A percentile compares a stretch with the other conserved stretches of the same genome.
Evolutionary conservation across 441 rosid genomes (phyloP).

Genomic region (Hura crepitans): DNA sequence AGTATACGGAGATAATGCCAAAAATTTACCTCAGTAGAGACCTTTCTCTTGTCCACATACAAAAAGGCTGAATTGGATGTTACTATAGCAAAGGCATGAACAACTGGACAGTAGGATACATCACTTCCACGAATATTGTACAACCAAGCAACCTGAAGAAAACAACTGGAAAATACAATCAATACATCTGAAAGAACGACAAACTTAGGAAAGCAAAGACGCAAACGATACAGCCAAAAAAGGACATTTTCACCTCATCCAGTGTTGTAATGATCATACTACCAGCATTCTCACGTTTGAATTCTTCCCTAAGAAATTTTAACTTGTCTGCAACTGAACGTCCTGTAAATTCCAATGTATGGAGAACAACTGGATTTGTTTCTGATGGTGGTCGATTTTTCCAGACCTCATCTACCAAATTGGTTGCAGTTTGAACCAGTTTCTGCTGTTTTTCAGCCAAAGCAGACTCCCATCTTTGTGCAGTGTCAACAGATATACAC

Average conservation of each 20-base stretch:
- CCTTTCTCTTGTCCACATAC: conserved; percentile 76
- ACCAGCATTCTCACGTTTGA: conserved; percentile 47
- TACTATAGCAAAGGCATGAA: conserved; percentile 88
- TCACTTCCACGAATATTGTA: conserved; percentile 93
- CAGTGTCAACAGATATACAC: conserved; percentile 81
- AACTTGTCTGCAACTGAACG: conserved; percentile 64
- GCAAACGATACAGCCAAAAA: conserved; percentile 9
- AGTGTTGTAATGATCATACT: conserved; percentile 72
- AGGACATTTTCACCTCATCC: conserved; percentile 60
- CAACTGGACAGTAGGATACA: conserved; percentile 88
- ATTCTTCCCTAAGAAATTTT: conserved; percentile 57
- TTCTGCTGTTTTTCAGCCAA: conserved; percentile 68
- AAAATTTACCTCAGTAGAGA: conserved; percentile 58
- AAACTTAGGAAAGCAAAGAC: conserved; percentile 1
- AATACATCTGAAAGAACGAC: not conserved
- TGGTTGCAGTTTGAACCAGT: conserved; percentile 58
- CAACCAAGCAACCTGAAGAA: conserved; percentile 89
- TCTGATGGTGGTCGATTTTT: conserved; percentile 60
- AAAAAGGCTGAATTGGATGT: conserved; percentile 63
- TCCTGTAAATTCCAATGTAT: conserved; percentile 76
- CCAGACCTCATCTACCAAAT: conserved; percentile 91
- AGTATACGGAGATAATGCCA: not conserved
- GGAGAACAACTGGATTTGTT: conserved; percentile 54
- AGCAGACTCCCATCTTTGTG: conserved; percentile 65
- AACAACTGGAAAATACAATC: conserved; percentile 7